These are phyloP conservation scores for Komagataella mondaviorum DNA, from an alignment of 805 yeast species.

Conservation along the genomic window DNA sequence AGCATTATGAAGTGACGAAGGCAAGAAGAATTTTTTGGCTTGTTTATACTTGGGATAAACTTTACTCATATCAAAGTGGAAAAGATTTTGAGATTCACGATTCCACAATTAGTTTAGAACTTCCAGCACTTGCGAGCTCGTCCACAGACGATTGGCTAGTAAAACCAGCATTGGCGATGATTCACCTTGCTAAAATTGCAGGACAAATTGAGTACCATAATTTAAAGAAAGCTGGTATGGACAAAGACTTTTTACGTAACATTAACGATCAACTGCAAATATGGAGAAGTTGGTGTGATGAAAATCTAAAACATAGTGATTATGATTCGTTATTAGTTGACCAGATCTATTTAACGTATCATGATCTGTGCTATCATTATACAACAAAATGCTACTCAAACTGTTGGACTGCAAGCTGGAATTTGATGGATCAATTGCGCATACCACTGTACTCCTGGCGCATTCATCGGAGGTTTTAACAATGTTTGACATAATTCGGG, in stretches of 20 bases:
- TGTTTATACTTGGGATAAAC: neutral
- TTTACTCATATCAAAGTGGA: neutral
- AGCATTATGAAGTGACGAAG: neutral
- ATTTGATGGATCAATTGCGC: neutral
- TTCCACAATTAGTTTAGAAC: neutral
- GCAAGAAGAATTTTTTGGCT: neutral
- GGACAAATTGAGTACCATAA: neutral
- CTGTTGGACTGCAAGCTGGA: neutral
- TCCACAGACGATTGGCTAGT: neutral
- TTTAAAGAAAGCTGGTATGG: neutral
- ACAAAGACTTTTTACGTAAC: neutral
- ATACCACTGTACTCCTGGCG: neutral
- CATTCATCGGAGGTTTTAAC: neutral
- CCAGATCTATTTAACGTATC: neutral
- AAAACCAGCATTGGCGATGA: neutral
- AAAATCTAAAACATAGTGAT: neutral
- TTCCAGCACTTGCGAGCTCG: neutral
- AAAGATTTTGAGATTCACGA: slow-evolving; percentile 14
- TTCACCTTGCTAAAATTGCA: neutral
- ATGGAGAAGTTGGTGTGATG: neutral
- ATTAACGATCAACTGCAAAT: neutral
- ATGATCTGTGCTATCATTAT: neutral
- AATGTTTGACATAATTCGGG: neutral
- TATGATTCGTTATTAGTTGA: neutral
- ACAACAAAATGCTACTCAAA: neutral